phyloP scores from a whole-genome alignment of 352 stramenopile genomes.

The Phytophthora melonis region DNA sequence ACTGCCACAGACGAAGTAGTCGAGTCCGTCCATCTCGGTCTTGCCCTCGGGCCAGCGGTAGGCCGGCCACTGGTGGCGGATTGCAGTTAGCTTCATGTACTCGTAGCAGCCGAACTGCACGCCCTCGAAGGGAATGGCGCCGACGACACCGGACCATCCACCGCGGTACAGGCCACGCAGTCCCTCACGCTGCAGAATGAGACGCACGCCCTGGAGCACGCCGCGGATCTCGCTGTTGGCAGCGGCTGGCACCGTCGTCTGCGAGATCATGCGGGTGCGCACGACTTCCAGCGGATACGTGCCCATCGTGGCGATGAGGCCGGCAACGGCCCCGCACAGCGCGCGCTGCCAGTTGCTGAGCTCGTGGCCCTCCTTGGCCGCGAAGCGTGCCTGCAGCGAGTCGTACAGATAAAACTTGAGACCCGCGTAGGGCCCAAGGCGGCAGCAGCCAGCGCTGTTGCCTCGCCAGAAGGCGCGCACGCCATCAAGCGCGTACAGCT shows the following conservation, averaged over 20 bases:
- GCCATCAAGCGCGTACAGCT: conserved; percentile 75
- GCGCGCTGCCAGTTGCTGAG: conserved; percentile 64
- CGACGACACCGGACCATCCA: conserved; percentile 66
- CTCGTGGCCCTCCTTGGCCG: conserved; percentile 27
- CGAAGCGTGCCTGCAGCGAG: conserved; percentile 63
- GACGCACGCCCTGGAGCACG: conserved; percentile 63
- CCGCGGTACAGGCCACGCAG: conserved; percentile 80
- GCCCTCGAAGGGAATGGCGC: conserved; percentile 83
- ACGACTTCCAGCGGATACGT: conserved; percentile 88
- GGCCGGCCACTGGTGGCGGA: conserved; percentile 58
- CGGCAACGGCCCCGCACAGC: conserved; percentile 64
- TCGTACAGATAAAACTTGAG: conserved; percentile 89
- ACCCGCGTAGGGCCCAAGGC: conserved; percentile 77
- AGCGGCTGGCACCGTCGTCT: conserved; percentile 45
- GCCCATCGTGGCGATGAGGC: conserved; percentile 74
- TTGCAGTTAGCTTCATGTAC: conserved; percentile 70
- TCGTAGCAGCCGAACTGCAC: conserved; percentile 89
- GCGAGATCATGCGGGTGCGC: conserved; percentile 82
- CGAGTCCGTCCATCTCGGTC: conserved; percentile 69
- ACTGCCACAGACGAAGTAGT: conserved; percentile 85
- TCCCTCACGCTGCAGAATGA: conserved; percentile 71
- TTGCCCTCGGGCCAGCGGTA: conserved; percentile 76
- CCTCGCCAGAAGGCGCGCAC: conserved; percentile 83
- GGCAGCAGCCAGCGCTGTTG: conserved; percentile 81
- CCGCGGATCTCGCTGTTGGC: conserved; percentile 59